Evolutionary conservation across 2,329 filamentous ascomycete genomes (phyloP).

Genomic region (Penicillium janthinellum): DNA sequence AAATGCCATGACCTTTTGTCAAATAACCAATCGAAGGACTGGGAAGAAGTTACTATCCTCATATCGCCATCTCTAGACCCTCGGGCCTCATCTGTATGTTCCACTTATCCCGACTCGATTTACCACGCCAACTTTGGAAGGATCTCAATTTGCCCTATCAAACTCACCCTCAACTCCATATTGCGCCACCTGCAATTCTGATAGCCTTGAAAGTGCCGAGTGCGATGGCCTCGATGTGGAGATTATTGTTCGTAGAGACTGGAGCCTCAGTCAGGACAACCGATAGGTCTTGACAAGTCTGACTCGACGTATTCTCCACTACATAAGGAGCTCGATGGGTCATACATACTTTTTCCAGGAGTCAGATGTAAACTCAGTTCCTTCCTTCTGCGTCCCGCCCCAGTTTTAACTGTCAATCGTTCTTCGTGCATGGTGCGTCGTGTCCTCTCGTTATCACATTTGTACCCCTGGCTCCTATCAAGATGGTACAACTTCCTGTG

Average conservation of each 20-base stretch:
- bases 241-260: neutral
- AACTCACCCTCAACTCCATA: neutral
- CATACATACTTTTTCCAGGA: conserved; percentile 10
- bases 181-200: conserved; percentile 2
- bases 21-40: neutral
- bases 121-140: neutral
- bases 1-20: conserved; percentile 1
- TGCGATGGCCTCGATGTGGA: conserved; percentile 6
- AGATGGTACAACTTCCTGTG: conserved; percentile 26
- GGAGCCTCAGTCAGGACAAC: conserved; percentile 9
- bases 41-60: neutral
- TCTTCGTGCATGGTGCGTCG: conserved; percentile 16
- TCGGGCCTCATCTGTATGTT: neutral
- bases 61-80: neutral
- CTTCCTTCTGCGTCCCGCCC: conserved; percentile 12
- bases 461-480: conserved; percentile 20
- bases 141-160: conserved; percentile 5
- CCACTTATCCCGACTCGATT: neutral
- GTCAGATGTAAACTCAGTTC: conserved; percentile 8
- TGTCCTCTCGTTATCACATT: conserved; percentile 4
- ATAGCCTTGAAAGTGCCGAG: neutral
- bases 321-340: conserved; percentile 13
- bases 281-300: conserved; percentile 14
- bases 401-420: conserved; percentile 13
- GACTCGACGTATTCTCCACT: neutral